phyloP scores from a whole-genome alignment of 2,329 filamentous ascomycete species.

The Aureobasidium leucospermi region DNA sequence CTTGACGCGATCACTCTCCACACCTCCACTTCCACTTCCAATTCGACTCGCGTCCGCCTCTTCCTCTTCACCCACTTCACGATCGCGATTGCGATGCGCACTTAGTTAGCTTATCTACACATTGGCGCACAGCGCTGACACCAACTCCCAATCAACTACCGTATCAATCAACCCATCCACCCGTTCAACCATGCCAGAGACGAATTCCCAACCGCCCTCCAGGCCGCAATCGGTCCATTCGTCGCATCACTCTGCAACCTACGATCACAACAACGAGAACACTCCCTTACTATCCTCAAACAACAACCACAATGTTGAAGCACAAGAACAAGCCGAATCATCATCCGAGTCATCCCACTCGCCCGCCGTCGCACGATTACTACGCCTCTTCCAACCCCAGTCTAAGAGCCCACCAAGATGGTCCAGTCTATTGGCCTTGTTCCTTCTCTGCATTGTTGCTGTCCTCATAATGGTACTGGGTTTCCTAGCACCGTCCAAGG shows the following conservation, averaged over 20 bases:
- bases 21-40: not conserved
- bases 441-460: constrained; percentile 54
- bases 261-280: constrained; percentile 30
- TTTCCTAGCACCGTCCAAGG: constrained; percentile 71
- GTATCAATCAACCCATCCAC: not conserved
- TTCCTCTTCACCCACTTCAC: not conserved
- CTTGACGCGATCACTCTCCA: not conserved
- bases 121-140: not conserved
- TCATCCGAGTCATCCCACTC: constrained; percentile 16
- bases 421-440: constrained; percentile 71
- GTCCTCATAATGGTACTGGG: constrained; percentile 66
- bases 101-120: not conserved
- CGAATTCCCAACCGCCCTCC: constrained; percentile 21
- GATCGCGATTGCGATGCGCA: not conserved
- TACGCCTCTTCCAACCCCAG: constrained; percentile 28
- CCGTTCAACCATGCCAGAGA: not conserved
- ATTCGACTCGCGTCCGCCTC: not conserved
- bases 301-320: constrained; percentile 16
- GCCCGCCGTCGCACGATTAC: constrained; percentile 30
- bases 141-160: not conserved
- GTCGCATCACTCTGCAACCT: constrained; percentile 26
- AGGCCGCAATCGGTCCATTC: constrained; percentile 28
- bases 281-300: constrained; percentile 32
- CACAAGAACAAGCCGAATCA: constrained; percentile 3
- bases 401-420: constrained; percentile 46